A percentile compares a stretch with the other conserved stretches of the same genome.
These are phyloP conservation scores for Tetraselmis chui DNA, from an alignment of 139 green algal species.

Conservation along the genomic window DNA sequence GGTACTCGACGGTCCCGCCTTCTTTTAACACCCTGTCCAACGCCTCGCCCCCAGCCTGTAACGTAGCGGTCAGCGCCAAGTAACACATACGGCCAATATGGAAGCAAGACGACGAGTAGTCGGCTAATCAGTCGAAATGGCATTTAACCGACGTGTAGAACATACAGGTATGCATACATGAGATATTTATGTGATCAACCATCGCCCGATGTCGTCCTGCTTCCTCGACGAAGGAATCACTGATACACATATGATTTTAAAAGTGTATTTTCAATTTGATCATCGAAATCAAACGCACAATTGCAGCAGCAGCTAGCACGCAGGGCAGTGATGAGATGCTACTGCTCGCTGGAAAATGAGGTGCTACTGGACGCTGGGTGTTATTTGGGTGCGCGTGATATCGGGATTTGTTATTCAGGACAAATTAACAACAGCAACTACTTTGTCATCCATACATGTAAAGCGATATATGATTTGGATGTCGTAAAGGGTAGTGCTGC, in stretches of 20 bases:
- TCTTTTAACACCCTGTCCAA: neutral
- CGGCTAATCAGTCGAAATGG: neutral
- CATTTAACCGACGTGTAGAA: neutral
- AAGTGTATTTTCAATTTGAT: no score
- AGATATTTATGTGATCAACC: no score
- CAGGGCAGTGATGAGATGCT: no score
- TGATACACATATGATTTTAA: neutral
- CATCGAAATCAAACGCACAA: no score
- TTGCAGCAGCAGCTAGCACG: no score
- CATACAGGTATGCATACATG: neutral
- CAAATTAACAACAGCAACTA: neutral
- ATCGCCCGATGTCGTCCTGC: neutral
- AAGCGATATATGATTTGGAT: neutral
- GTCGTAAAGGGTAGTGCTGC: neutral
- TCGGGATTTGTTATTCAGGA: neutral
- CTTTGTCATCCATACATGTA: neutral
- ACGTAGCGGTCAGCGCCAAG: neutral
- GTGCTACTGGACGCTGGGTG: no score
- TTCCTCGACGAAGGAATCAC: neutral
- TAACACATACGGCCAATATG: neutral
- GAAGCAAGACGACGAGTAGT: neutral
- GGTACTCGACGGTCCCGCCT: neutral
- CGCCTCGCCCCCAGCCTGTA: neutral
- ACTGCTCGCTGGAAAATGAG: no score
- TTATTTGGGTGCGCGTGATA: no score